phyloP scores from a whole-genome alignment of 1,284 basidiomycete genomes.

The Ganoderma boninense region DNA sequence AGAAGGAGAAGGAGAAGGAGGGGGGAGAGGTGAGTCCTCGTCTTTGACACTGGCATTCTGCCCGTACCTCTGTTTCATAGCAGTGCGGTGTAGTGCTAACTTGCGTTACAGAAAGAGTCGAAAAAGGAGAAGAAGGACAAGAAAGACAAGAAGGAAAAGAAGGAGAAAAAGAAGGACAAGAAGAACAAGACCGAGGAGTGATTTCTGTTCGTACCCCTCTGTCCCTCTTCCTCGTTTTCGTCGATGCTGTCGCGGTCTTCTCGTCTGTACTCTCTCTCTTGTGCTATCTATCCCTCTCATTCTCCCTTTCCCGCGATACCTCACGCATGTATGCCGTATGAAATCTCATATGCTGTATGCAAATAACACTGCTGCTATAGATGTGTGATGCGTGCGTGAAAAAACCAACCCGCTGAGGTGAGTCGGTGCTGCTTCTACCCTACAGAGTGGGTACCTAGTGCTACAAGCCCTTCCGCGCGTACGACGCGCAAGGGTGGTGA shows the following conservation, averaged over 20 bases:
- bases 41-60: constrained; percentile 8
- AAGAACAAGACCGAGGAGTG: constrained; percentile 57
- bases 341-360: constrained; percentile 11
- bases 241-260: constrained; percentile 17
- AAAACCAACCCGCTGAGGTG: neutral
- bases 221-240: constrained; percentile 13
- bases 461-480: neutral
- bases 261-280: constrained; percentile 30
- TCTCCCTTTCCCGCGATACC: neutral
- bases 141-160: constrained; percentile 39
- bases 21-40: constrained; percentile 38
- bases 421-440: neutral
- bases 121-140: constrained; percentile 40
- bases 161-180: constrained; percentile 49
- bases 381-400: neutral
- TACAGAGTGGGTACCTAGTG: neutral
- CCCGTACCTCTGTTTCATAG: neutral
- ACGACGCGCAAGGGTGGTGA: neutral
- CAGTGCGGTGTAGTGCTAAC: constrained; percentile 1
- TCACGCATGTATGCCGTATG: neutral
- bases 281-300: constrained; percentile 28
- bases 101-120: constrained; percentile 38
- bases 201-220: constrained; percentile 9
- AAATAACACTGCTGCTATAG: neutral
- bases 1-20: constrained; percentile 54